Conservation (phyloP, 805 yeast genomes). For the Myxozyma lipomycoides region DNA sequence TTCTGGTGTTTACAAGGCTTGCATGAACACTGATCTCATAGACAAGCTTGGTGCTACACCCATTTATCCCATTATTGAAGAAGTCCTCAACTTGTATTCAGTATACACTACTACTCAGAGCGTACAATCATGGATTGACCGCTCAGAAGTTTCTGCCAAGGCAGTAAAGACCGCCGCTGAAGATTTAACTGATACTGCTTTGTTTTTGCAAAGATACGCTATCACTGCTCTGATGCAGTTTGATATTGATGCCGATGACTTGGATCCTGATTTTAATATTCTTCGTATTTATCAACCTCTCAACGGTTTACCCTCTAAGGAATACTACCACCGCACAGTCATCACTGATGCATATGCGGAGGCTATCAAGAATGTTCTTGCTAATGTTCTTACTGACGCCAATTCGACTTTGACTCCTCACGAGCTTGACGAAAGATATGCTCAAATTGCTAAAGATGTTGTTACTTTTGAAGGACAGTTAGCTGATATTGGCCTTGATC, state of each 20-base stretch:
- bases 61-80: conserved; percentile 19
- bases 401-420: conserved; percentile 7
- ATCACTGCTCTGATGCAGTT: conserved; percentile 24
- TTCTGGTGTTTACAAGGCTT: conserved; percentile 25
- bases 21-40: conserved; percentile 26
- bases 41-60: conserved; percentile 21
- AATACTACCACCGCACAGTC: conserved; percentile 17
- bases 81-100: conserved; percentile 17
- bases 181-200: conserved; percentile 21
- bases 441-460: conserved; percentile 20
- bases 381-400: conserved; percentile 19
- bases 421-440: conserved; percentile 18
- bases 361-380: conserved; percentile 22
- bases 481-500: conserved; percentile 21
- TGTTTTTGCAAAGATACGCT: conserved; percentile 21
- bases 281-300: conserved; percentile 20
- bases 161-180: conserved; percentile 13
- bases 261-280: conserved; percentile 22
- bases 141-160: background rate
- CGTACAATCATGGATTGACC: conserved; percentile 19
- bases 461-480: conserved; percentile 22
- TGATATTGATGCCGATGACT: conserved; percentile 26
- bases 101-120: conserved; percentile 7
- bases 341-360: conserved; percentile 12
- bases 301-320: conserved; percentile 28